These are phyloP conservation scores for Pyrenochaeta sp. DNA, from an alignment of 2,329 filamentous ascomycete species.

Conservation along the genomic window DNA sequence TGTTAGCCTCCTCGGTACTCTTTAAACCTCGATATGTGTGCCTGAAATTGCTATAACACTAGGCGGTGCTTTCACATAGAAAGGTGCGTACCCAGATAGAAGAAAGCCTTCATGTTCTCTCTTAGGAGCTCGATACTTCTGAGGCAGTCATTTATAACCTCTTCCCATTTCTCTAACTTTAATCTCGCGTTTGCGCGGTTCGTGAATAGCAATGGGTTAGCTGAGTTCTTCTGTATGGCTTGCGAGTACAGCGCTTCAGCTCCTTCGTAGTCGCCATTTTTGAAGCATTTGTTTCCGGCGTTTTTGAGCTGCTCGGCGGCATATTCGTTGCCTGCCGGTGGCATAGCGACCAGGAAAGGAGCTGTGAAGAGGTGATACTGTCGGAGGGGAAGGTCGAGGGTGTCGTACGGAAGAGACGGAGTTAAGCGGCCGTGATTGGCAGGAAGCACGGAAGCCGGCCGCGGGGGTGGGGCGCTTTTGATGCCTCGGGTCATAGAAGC, in stretches of 20 bases:
- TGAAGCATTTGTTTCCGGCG: slow-evolving; percentile 71
- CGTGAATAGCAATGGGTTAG: slow-evolving; percentile 82
- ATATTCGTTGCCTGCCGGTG: slow-evolving; percentile 45
- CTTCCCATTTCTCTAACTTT: slow-evolving; percentile 76
- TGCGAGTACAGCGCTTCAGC: slow-evolving; percentile 77
- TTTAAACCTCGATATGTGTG: not conserved
- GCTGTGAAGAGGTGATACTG: not conserved
- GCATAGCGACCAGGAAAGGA: slow-evolving; percentile 19
- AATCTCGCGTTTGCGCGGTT: slow-evolving; percentile 87
- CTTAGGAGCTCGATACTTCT: slow-evolving; percentile 74
- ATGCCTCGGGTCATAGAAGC: slow-evolving; percentile 25
- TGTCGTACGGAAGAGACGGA: slow-evolving; percentile 26
- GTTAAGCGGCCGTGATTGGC: slow-evolving; percentile 33
- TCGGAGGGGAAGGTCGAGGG: slow-evolving; percentile 4
- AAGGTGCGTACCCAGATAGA: slow-evolving; percentile 66
- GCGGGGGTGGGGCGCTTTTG: slow-evolving; percentile 27
- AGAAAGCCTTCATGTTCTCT: slow-evolving; percentile 80
- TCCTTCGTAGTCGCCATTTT: slow-evolving; percentile 67
- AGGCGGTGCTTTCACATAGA: not conserved
- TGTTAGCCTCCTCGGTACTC: slow-evolving; percentile 19
- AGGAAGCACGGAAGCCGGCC: slow-evolving; percentile 14
- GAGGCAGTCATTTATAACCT: slow-evolving; percentile 79
- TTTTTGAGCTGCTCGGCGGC: slow-evolving; percentile 58
- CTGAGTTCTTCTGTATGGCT: slow-evolving; percentile 80
- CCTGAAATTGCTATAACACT: not conserved